Evolutionary conservation across 495 filamentous ascomycete genomes (phyloP), one percentile per base, ranked within the genome.

Genomic region (Aspergillus sclerotiicarbonarius): DNA sequence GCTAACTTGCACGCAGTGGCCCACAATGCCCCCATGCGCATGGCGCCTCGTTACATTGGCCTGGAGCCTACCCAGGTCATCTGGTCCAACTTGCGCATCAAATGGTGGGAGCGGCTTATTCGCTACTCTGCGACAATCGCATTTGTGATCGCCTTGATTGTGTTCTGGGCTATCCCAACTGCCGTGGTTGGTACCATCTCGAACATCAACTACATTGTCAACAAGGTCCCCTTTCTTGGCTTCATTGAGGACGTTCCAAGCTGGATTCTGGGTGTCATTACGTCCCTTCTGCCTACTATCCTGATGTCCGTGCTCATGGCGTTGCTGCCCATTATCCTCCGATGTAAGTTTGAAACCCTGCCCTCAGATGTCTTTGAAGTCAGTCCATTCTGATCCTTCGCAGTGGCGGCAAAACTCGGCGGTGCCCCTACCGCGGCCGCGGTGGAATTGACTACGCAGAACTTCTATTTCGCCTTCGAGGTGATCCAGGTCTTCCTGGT

Each of bases 401-500:
- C 76, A 81, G 85, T 77, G 75, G 84, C 84, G 85, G 90, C 92
- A 25, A 92, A 84, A 66, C 69, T 91, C 49, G 81, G 87, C 33
- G 94, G 94, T 46, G 89, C 84, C 51, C 90, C 91, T 12, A 91
- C 88, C 10, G 62, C 83, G 4, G 87, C 91, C 7, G 82, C 84
- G 12, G 83, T 98, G 31, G 94, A 98, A 74, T 77, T 96, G 35
- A 88, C 87, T 46, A 88, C 87, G 1, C 94, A 98, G 68, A 96
- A 95, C 66, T 89, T 81, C 49, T 98, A 96, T 79, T 98, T 98
- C 67, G 82, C 80, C 16, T 98, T 98, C 82, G 92, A 96, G 71
- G 88, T 98, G 43, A 80, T 98, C 30, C 93, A 98, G 71, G 90
- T 96, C 16, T 98, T 98, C 79, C 76, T 98, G 51, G 84, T 98